Percentiles rank a stretch among this genome's conserved stretches.
These are phyloP conservation scores for Paraurostyla sp. DNA, from an alignment of 73 alveolate species.

Conservation along the genomic window DNA sequence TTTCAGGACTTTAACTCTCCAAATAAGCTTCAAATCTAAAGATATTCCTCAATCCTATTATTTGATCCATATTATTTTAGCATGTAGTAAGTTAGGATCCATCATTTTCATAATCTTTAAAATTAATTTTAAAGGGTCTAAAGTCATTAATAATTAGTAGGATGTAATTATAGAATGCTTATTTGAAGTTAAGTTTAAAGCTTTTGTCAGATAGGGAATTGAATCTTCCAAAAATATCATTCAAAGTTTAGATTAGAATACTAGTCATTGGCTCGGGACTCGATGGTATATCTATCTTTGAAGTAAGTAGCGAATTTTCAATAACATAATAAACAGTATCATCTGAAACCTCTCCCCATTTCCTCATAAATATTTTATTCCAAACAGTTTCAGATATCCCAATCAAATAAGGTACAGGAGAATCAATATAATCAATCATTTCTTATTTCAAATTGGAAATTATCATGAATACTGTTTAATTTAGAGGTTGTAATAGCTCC, in stretches of 20 bases:
- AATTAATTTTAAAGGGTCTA: conserved; percentile 7
- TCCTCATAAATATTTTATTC: conserved; percentile 26
- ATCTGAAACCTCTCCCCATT: conserved; percentile 38
- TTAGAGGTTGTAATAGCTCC: conserved; percentile 13
- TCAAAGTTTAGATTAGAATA: neutral
- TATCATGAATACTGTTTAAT: conserved; percentile 3
- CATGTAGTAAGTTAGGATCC: neutral
- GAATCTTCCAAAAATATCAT: neutral
- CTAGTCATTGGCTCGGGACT: conserved; percentile 33
- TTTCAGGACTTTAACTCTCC: conserved; percentile 3
- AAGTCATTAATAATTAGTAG: conserved; percentile 29
- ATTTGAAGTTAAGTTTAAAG: neutral
- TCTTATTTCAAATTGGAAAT: conserved; percentile 23
- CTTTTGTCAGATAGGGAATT: neutral
- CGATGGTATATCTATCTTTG: conserved; percentile 13
- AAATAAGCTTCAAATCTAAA: conserved; percentile 25
- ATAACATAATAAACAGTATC: conserved; percentile 26
- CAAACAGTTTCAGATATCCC: conserved; percentile 30
- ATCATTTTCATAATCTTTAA: neutral
- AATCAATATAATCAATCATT: conserved; percentile 42
- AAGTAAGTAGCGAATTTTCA: neutral
- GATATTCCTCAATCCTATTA: neutral
- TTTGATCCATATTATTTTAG: neutral
- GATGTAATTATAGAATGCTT: conserved; percentile 10
- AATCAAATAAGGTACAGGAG: conserved; percentile 35